Conservation (phyloP, 1,284 basidiomycete genomes). For the Trametes versicolor region DNA sequence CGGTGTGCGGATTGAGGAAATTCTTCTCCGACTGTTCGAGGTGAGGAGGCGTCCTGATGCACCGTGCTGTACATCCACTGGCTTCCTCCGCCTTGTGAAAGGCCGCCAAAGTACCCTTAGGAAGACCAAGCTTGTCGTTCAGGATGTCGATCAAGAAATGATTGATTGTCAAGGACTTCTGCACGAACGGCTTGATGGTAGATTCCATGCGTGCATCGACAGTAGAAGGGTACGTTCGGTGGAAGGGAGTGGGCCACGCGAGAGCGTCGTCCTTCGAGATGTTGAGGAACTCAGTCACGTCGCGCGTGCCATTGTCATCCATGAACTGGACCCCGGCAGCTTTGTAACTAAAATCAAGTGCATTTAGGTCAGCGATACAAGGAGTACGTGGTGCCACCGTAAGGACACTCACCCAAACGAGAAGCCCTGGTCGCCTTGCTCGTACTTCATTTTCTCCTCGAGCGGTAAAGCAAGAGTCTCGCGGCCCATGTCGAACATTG, state of each 20-base stretch:
- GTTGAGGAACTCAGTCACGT: slow-evolving; percentile 47
- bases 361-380: no score
- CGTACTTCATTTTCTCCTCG: slow-evolving; percentile 47
- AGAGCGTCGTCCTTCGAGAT: slow-evolving; percentile 46
- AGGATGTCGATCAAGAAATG: slow-evolving; percentile 44
- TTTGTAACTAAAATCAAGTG: slow-evolving; percentile 42
- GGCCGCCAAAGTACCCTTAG: slow-evolving; percentile 40
- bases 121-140: slow-evolving; percentile 46
- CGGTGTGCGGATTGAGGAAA: slow-evolving; percentile 44
- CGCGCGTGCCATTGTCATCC: slow-evolving; percentile 44
- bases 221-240: slow-evolving; percentile 45
- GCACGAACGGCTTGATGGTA: slow-evolving; percentile 45
- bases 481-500: slow-evolving; percentile 48
- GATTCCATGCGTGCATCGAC: slow-evolving; percentile 47
- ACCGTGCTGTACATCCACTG: slow-evolving; percentile 48
- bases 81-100: slow-evolving; percentile 39
- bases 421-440: slow-evolving; percentile 46
- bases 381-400: no score
- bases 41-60: slow-evolving; percentile 41
- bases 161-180: slow-evolving; percentile 44
- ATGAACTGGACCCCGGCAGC: slow-evolving; percentile 43
- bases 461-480: slow-evolving; percentile 45
- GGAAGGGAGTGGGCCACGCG: slow-evolving; percentile 40
- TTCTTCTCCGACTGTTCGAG: slow-evolving; percentile 30
- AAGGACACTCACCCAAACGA: slow-evolving; percentile 45